A percentile compares a stretch with the other conserved stretches of the same genome.
Conservation (phyloP, 2,329 filamentous ascomycete species). For the Sporothrix protearum region DNA sequence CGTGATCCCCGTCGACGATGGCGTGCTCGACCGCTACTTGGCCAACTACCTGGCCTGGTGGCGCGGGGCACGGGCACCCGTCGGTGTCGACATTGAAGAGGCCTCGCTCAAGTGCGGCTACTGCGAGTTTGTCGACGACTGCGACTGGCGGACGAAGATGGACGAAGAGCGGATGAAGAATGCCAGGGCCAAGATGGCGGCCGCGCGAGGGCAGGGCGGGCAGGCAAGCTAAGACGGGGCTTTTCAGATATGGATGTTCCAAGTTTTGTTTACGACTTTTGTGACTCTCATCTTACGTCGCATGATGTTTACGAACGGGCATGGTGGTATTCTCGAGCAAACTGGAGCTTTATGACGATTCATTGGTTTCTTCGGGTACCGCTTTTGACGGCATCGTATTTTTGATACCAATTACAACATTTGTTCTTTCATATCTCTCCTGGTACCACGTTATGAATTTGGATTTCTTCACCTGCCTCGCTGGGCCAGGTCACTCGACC, state of each 20-base stretch:
- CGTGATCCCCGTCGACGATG: constrained; percentile 63
- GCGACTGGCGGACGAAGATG: constrained; percentile 70
- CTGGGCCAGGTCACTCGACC: not conserved
- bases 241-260: not conserved
- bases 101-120: constrained; percentile 74
- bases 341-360: not conserved
- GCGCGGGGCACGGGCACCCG: constrained; percentile 67
- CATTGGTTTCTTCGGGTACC: not conserved
- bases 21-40: constrained; percentile 62
- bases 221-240: not conserved
- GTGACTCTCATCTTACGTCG: not conserved
- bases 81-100: constrained; percentile 77
- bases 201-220: not conserved
- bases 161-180: constrained; percentile 51
- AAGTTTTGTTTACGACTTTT: not conserved
- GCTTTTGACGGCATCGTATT: not conserved
- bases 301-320: constrained; percentile 1
- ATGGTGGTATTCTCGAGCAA: not conserved
- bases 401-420: not conserved
- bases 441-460: not conserved
- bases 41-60: constrained; percentile 74
- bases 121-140: constrained; percentile 77
- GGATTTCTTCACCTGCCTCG: not conserved
- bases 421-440: not conserved
- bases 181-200: constrained; percentile 24